Evolutionary conservation across 768 basidiomycete species (phyloP), one percentile per base, ranked within the genome.

Genomic region (Panaeolus papilionaceus): DNA sequence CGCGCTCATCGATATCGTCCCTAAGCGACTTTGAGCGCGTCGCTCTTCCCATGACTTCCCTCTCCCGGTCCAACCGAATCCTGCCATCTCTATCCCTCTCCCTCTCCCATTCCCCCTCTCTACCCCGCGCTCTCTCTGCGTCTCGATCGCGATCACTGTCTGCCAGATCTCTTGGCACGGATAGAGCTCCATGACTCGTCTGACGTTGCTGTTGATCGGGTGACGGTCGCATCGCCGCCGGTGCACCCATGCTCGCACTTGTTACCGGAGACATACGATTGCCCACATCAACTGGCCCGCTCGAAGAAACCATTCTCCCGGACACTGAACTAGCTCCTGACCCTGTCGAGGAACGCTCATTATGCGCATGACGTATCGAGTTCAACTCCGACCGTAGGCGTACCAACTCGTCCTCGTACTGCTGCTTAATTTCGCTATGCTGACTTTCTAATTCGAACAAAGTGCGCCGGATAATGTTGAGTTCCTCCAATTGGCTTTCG

Each of bases 381-480:
- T 66, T 38, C 44, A 93, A 79, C 75, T 93, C 92, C 2, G 84
- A 74, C 20, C 91, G 86, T 28, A 93, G 81, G 28, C 87, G 83
- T 8, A 79, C 78, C 64, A 93, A 81, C 68, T 94, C 93, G 0
- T 90, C 88, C 72, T 95, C 93, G 71, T 92, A 94, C 75, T 89
- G 86, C 66, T 88, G 85, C 42, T 92, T 85, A 64, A 92, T 84
- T 79, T 92, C 91, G 70, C 81, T 82, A 71, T 95, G 92, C 68
- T 90, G 89, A 1, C 85, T 79, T 75, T 96, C 95, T 38, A 96
- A 88, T 49, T 96, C 93, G 74, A 92, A 93, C 40, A 95, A 82
- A 4, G 90, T 85, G 73, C 92, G 88, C 45, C 93, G 87, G 72
- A 96, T 90, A 73, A 90, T 85, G 67, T 88, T 90, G 66, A 95